Evolutionary conservation across 768 basidiomycete species (phyloP), one percentile per base, ranked within the genome.

Genomic region (Pleurotus platypus): DNA sequence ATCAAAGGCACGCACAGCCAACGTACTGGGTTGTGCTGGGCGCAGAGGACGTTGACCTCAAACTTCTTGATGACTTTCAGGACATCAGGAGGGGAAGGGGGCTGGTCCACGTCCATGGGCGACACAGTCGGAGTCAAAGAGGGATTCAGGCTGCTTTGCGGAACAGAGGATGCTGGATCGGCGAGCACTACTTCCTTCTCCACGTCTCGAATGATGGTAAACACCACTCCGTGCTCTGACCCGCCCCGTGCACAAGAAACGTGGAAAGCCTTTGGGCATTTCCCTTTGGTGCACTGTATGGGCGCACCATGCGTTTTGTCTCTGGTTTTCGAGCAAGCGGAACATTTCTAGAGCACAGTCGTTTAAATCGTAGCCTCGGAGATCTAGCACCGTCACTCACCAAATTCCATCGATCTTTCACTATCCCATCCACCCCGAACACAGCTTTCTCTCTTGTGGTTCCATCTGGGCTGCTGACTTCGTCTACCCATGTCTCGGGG

Each of bases 241-340:
- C 84, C 83, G 16, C 83, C 78, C 42, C 78, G 74, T 0, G 97
- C 96, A 69, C 97, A 99, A 2, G 86, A 88, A 26, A 97, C 89
- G 66, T 98, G 96, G 73, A 93, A 97, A 0, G 95, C 91, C 67
- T 90, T 91, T 9, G 90, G 79, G 64, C 95, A 98, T 72, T 94
- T 96, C 46, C 94, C 94, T 70, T 91, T 92, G 13, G 92, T 91
- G 67, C 95, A 98, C 66, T 98, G 95, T 22, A 97, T 86, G 22
- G 88, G 89, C 0, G 89, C 90, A 15, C 89, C 92, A 59, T 91
- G 92, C 0, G 73, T 75, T 64, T 87, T 90, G 9, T 76, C 69
- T 35, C 79, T 78, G 43, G 73, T 79, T 68, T 86, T 92, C n/a
- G 79, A 76, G 67, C 95, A 98, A 0, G 86, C 82, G 5, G 86